These are phyloP conservation scores for Botrytis deweyae DNA, from an alignment of 2,329 filamentous ascomycete species.

Conservation along the genomic window DNA sequence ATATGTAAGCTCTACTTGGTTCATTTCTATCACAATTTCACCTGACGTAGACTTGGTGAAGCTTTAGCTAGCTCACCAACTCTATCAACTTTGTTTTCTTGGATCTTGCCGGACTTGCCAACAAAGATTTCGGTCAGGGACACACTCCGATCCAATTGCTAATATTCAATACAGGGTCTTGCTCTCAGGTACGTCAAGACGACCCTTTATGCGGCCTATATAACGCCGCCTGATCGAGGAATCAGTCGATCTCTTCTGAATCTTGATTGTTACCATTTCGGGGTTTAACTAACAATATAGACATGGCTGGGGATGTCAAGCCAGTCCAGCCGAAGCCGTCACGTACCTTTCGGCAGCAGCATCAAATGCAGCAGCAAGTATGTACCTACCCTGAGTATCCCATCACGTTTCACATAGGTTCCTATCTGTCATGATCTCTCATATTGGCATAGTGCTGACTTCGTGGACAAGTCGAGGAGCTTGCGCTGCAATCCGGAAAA, in stretches of 20 bases:
- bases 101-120: conserved; percentile 8
- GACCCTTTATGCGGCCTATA: conserved; percentile 25
- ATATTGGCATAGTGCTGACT: conserved; percentile 20
- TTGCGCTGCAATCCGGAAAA: conserved; percentile 81
- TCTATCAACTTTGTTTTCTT: not conserved
- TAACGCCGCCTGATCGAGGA: conserved; percentile 19
- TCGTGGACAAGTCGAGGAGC: conserved; percentile 60
- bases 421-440: not conserved
- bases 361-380: conserved; percentile 74
- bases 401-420: conserved; percentile 7
- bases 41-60: not conserved
- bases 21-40: not conserved
- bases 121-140: conserved; percentile 1
- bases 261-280: conserved; percentile 12
- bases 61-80: conserved; percentile 7
- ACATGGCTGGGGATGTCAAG: conserved; percentile 87
- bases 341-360: conserved; percentile 85
- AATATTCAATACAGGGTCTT: conserved; percentile 54
- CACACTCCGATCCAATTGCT: conserved; percentile 18
- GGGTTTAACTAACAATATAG: conserved; percentile 45
- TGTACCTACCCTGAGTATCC: conserved; percentile 5
- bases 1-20: conserved; percentile 48
- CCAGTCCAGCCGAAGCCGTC: conserved; percentile 71
- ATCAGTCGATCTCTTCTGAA: not conserved
- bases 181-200: conserved; percentile 67